A percentile compares a stretch with the other conserved stretches of the same genome.
Conservation (phyloP, 1,284 basidiomycete genomes). For the Malassezia pachydermatis region DNA sequence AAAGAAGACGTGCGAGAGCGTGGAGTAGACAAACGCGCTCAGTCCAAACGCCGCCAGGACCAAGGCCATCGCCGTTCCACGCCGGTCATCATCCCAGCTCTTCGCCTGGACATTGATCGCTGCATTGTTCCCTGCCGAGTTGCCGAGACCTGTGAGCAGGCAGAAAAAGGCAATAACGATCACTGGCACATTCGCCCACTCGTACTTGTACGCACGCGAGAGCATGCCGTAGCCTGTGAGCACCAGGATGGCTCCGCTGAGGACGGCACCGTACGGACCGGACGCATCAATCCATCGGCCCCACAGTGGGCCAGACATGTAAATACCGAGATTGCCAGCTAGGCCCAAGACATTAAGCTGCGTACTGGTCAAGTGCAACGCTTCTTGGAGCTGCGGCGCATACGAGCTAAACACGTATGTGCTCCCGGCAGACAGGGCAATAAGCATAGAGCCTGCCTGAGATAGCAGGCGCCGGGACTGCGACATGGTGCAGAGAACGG, state of each 20-base stretch:
- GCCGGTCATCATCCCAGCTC: conserved; percentile 36
- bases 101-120: conserved; percentile 48
- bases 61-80: conserved; percentile 62
- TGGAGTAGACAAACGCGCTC: conserved; percentile 68
- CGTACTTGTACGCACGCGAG: conserved; percentile 8
- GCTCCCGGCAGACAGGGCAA: conserved; percentile 44
- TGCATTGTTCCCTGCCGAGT: conserved; percentile 42
- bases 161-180: conserved; percentile 28
- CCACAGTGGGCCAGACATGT: conserved; percentile 41
- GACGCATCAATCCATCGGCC: conserved; percentile 38
- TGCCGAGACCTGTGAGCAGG: conserved; percentile 32
- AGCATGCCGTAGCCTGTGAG: conserved; percentile 13
- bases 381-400: conserved; percentile 47
- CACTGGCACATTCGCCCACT: conserved; percentile 9
- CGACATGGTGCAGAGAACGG: conserved; percentile 5
- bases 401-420: conserved; percentile 48
- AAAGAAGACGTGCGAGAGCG: conserved; percentile 58
- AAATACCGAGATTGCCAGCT: conserved; percentile 48
- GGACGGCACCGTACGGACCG: conserved; percentile 25
- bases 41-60: conserved; percentile 74
- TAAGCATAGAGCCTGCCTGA: conserved; percentile 35
- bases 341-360: conserved; percentile 49
- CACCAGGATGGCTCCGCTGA: conserved; percentile 10
- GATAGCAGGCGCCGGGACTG: conserved; percentile 23
- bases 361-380: conserved; percentile 42